Conservation (phyloP, 2,329 filamentous ascomycete genomes). For the Colletotrichum tanaceti region DNA sequence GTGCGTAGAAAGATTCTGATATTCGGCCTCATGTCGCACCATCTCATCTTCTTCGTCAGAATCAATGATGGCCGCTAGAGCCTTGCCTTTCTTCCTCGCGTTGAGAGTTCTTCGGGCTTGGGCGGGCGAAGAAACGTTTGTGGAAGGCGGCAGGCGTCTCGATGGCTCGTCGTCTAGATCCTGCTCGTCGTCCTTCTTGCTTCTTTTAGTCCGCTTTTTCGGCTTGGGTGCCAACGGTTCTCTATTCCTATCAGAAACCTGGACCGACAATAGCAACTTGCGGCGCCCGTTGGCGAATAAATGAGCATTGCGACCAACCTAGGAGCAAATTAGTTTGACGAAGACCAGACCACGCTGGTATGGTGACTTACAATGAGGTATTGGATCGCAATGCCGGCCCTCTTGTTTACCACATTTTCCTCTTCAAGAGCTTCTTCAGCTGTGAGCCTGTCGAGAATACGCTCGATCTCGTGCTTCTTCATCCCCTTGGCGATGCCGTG, state of each 20-base stretch:
- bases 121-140: conserved; percentile 65
- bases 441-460: conserved; percentile 82
- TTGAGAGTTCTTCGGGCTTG: conserved; percentile 29
- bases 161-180: conserved; percentile 42
- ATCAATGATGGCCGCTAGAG: conserved; percentile 41
- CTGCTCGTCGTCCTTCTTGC: conserved; percentile 48
- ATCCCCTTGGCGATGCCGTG: conserved; percentile 77
- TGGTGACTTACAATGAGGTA: conserved; percentile 74
- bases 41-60: conserved; percentile 38
- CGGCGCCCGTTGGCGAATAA: conserved; percentile 58
- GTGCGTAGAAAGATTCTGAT: conserved; percentile 54
- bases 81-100: conserved; percentile 51
- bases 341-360: neutral
- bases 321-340: conserved; percentile 13
- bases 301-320: conserved; percentile 56
- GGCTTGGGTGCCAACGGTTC: conserved; percentile 46
- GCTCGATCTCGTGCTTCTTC: conserved; percentile 81
- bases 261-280: conserved; percentile 59
- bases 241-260: conserved; percentile 50
- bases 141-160: conserved; percentile 51
- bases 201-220: conserved; percentile 53
- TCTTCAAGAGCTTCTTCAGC: conserved; percentile 80
- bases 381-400: conserved; percentile 75
- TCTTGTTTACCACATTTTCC: conserved; percentile 71
- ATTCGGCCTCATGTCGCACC: conserved; percentile 48